Evolutionary conservation across 1,139 yeast species (phyloP).

Genomic region (Saccharomycopsis phalli): DNA sequence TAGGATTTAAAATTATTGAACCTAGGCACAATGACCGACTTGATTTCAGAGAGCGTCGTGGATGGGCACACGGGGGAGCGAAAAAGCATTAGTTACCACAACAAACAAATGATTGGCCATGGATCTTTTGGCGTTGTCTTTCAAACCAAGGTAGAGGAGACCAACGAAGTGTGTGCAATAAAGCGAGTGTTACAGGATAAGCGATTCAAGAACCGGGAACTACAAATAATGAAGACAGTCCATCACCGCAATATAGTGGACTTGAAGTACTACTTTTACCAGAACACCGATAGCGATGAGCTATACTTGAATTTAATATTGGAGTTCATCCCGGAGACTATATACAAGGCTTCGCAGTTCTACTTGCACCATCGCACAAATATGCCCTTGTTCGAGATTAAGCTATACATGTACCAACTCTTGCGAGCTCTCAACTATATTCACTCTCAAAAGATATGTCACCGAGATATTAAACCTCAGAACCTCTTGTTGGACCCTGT

Average conservation of each 20-base stretch:
- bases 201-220: slow-evolving; percentile 90
- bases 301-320: slow-evolving; percentile 79
- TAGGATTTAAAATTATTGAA: neutral
- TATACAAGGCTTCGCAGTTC: slow-evolving; percentile 83
- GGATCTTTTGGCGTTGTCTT: slow-evolving; percentile 97
- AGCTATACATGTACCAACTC: slow-evolving; percentile 84
- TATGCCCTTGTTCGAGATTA: slow-evolving; percentile 88
- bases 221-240: slow-evolving; percentile 89
- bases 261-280: slow-evolving; percentile 80
- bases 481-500: slow-evolving; percentile 83
- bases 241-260: slow-evolving; percentile 84
- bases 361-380: slow-evolving; percentile 60
- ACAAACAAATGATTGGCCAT: slow-evolving; percentile 84
- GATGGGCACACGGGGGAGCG: slow-evolving; percentile 66
- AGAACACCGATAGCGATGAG: slow-evolving; percentile 70
- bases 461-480: slow-evolving; percentile 96
- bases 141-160: slow-evolving; percentile 70
- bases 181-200: slow-evolving; percentile 92
- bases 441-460: slow-evolving; percentile 88
- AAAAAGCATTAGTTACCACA: slow-evolving; percentile 56
- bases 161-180: slow-evolving; percentile 78
- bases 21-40: slow-evolving; percentile 30
- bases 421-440: slow-evolving; percentile 86
- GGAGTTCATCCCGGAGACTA: slow-evolving; percentile 91
- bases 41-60: slow-evolving; percentile 61